Percentiles rank a stretch among this genome's conserved stretches.
Conservation (phyloP, 129 eudicot genomes). For the Flaveria ramosissima region DNA sequence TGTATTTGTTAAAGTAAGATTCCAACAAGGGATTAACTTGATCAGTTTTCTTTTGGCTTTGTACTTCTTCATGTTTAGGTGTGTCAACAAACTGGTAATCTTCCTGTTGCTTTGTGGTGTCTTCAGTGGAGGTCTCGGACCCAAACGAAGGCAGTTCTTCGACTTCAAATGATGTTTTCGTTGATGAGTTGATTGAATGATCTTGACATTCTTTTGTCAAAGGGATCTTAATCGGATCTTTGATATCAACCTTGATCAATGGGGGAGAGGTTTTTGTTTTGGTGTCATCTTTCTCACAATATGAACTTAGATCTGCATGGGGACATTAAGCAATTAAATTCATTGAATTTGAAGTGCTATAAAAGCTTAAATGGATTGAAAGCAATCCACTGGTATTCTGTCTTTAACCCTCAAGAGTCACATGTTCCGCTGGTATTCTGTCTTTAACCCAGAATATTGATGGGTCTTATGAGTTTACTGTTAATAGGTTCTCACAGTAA, state of each 20-base stretch:
- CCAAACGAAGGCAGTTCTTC: conserved; percentile 50
- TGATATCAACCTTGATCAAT: conserved; percentile 27
- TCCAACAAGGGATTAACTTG: conserved; percentile 35
- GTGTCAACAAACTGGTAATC: conserved; percentile 28
- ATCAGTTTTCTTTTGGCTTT: conserved; percentile 20
- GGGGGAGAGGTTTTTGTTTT: conserved; percentile 24
- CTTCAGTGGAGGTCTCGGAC: conserved; percentile 54
- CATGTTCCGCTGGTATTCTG: too few relatives aligned
- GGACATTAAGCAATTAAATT: conserved; percentile 3
- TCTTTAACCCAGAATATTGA: too few relatives aligned
- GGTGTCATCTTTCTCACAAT: conserved; percentile 28
- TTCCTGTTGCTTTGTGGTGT: conserved; percentile 41
- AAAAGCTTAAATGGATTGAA: neutral
- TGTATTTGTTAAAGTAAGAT: conserved; percentile 26
- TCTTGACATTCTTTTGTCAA: conserved; percentile 24
- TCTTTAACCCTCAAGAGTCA: neutral
- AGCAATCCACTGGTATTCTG: neutral
- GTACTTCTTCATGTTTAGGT: conserved; percentile 35
- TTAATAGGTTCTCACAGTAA: too few relatives aligned
- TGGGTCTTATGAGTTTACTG: neutral
- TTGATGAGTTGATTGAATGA: conserved; percentile 32
- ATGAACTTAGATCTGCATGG: conserved; percentile 30
- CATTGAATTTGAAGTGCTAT: neutral
- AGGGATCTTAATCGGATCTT: conserved; percentile 14
- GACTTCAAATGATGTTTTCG: conserved; percentile 47